Conservation (phyloP, 1,284 basidiomycete species). For the Acaromyces ingoldii region DNA sequence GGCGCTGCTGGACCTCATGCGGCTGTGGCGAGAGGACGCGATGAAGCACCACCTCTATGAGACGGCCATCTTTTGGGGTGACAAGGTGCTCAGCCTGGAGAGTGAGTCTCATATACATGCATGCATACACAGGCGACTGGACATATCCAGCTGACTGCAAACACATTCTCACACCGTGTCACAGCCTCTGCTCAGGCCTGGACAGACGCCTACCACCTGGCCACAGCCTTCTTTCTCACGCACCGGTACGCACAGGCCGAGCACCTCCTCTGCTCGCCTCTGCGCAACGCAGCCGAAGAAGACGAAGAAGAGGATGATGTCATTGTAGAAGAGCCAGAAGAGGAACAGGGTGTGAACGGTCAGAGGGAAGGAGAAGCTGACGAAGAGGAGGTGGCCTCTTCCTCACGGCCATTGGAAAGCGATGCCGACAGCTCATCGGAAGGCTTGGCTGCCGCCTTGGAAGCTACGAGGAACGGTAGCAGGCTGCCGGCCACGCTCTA, state of each 20-base stretch:
- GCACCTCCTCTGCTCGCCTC: conserved; percentile 77
- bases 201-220: conserved; percentile 92
- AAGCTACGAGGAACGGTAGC: no score
- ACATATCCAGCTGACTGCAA: conserved; percentile 12
- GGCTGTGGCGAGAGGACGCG: conserved; percentile 93
- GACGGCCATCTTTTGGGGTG: conserved; percentile 96
- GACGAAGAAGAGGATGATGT: background rate
- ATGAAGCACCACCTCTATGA: conserved; percentile 96
- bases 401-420: conserved; percentile 24
- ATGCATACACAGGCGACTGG: no score
- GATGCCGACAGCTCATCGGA: conserved; percentile 20
- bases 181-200: no score
- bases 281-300: conserved; percentile 48
- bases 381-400: conserved; percentile 15
- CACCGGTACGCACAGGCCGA: conserved; percentile 92
- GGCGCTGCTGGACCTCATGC: conserved; percentile 77
- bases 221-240: conserved; percentile 91
- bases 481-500: no score
- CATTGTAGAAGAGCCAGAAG: conserved; percentile 2
- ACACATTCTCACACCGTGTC: no score
- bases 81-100: conserved; percentile 90
- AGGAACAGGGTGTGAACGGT: background rate
- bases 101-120: conserved; percentile 62
- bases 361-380: conserved; percentile 5
- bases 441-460: conserved; percentile 6